phyloP scores from a whole-genome alignment of 768 basidiomycete species.

The Inosperma sp. region DNA sequence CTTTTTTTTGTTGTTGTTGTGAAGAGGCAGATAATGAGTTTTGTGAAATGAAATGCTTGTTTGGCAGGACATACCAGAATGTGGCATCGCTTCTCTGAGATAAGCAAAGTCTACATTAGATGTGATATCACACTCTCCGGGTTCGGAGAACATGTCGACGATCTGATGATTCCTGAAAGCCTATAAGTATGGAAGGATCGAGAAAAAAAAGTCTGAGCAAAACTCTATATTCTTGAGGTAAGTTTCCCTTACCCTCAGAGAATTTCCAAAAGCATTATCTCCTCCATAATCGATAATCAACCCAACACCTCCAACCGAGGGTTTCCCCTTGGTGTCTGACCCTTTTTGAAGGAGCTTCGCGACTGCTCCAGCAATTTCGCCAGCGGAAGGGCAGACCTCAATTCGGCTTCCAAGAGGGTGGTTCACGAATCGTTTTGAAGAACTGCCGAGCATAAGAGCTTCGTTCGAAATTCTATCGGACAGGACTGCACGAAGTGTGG shows the following conservation, averaged over 20 bases:
- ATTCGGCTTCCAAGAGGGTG: slow-evolving; percentile 68
- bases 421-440: slow-evolving; percentile 65
- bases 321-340: slow-evolving; percentile 9
- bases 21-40: slow-evolving; percentile 24
- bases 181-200: slow-evolving; percentile 49
- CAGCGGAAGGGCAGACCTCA: slow-evolving; percentile 75
- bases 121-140: slow-evolving; percentile 89
- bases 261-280: slow-evolving; percentile 60
- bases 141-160: slow-evolving; percentile 76
- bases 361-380: slow-evolving; percentile 61
- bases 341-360: slow-evolving; percentile 52
- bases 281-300: slow-evolving; percentile 90
- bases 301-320: slow-evolving; percentile 48
- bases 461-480: slow-evolving; percentile 49
- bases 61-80: slow-evolving; percentile 46
- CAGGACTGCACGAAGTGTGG: slow-evolving; percentile 57
- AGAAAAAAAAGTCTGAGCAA: background rate
- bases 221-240: background rate
- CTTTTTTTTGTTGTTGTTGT: too few species aligned
- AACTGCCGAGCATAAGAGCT: slow-evolving; percentile 53
- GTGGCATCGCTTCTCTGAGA: slow-evolving; percentile 69
- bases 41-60: background rate
- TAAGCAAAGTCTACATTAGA: slow-evolving; percentile 96
- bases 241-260: slow-evolving; percentile 65
- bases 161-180: slow-evolving; percentile 87